Conservation (phyloP, 768 basidiomycete genomes). For the Lepiota venenata region DNA sequence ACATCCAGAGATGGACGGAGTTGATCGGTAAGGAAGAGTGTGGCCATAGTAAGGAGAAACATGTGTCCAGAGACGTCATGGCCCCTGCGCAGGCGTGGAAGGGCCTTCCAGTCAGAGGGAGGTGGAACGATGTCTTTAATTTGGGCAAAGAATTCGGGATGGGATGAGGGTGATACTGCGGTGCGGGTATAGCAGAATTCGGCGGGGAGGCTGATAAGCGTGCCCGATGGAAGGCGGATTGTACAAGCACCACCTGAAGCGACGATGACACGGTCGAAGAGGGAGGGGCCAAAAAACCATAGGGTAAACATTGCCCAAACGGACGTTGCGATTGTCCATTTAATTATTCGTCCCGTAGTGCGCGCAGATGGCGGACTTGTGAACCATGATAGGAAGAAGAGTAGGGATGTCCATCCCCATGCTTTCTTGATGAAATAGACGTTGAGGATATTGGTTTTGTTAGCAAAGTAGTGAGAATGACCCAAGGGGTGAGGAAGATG, state of each 20-base stretch:
- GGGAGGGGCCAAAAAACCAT: constrained; percentile 88
- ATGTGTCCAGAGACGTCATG: constrained; percentile 95
- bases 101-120: constrained; percentile 40
- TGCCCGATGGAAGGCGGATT: constrained; percentile 56
- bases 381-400: constrained; percentile 56
- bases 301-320: constrained; percentile 74
- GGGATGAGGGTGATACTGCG: constrained; percentile 52
- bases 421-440: constrained; percentile 84
- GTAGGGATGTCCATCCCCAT: constrained; percentile 86
- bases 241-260: constrained; percentile 77
- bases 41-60: constrained; percentile 81
- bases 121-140: constrained; percentile 11
- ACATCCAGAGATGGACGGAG: constrained; percentile 48
- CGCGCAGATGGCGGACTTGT: constrained; percentile 49
- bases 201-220: constrained; percentile 47
- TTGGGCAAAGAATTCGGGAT: constrained; percentile 59
- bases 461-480: constrained; percentile 68
- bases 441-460: constrained; percentile 80
- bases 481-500: constrained; percentile 68
- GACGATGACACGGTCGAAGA: constrained; percentile 63
- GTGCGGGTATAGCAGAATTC: constrained; percentile 53
- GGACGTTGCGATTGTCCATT: constrained; percentile 56
- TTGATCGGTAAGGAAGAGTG: constrained; percentile 78
- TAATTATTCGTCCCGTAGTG: constrained; percentile 38
- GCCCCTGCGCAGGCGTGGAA: constrained; percentile 69